These are phyloP conservation scores for Nicotiana tabacum DNA, from an alignment of 257 asterid genomes.

Conservation along the genomic window DNA sequence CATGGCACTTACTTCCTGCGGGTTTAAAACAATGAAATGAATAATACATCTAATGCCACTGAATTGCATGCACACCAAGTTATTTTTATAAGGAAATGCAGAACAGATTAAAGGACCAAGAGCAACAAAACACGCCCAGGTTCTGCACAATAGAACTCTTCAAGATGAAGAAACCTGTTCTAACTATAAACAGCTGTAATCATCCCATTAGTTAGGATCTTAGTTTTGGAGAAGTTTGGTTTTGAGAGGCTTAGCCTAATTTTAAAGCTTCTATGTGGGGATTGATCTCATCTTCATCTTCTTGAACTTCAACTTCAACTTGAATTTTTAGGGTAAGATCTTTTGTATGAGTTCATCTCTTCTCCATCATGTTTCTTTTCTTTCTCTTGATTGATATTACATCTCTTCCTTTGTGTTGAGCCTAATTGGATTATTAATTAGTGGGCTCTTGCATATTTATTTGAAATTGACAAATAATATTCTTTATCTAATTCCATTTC, in stretches of 20 bases:
- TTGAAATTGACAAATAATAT: neutral
- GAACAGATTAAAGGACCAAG: neutral
- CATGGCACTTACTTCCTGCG: constrained; percentile 96
- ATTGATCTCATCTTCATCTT: neutral
- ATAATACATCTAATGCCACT: neutral
- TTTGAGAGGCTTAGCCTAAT: neutral
- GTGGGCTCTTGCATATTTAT: neutral
- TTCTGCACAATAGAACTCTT: neutral
- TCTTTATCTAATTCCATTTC: neutral
- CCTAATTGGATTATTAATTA: neutral
- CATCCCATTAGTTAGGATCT: neutral
- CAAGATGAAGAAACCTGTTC: neutral
- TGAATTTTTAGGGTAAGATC: neutral
- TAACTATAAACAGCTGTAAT: neutral
- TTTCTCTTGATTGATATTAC: neutral
- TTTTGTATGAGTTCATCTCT: neutral
- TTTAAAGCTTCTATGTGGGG: neutral
- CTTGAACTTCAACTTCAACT: neutral
- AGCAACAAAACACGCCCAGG: neutral
- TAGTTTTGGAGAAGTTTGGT: neutral
- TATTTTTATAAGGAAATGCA: too few species aligned
- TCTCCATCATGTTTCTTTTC: neutral
- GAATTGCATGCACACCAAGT: neutral
- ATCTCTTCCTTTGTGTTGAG: neutral
- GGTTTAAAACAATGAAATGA: constrained; percentile 9